Percentiles rank a stretch among this genome's conserved stretches.
Evolutionary conservation across 257 asterid genomes (phyloP).

Genomic region (Linaria vulgaris): DNA sequence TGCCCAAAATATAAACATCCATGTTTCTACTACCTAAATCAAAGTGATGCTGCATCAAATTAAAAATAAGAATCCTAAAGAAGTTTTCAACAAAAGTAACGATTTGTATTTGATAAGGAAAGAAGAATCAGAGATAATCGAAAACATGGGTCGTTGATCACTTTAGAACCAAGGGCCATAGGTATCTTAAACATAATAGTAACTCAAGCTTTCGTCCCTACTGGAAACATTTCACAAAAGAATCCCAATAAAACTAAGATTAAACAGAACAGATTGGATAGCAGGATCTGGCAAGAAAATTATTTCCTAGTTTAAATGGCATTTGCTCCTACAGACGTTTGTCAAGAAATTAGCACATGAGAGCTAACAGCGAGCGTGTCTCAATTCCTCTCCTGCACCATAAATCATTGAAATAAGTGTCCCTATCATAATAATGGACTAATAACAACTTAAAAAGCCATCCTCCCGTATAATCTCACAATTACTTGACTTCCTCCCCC

Average conservation of each 20-base stretch:
- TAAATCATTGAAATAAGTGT: not conserved
- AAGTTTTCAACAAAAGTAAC: conserved; percentile 10
- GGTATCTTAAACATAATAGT: not conserved
- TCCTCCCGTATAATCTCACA: no score
- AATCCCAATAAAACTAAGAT: not conserved
- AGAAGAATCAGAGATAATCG: not conserved
- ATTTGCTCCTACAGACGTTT: not conserved
- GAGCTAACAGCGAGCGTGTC: not conserved
- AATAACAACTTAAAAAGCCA: not conserved
- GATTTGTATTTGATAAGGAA: not conserved
- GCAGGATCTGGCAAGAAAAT: no score
- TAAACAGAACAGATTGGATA: not conserved
- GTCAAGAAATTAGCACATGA: conserved; percentile 8
- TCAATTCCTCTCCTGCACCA: not conserved
- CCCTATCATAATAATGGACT: not conserved
- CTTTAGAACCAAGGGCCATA: not conserved
- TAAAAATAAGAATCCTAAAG: not conserved
- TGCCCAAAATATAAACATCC: not conserved
- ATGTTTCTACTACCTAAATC: no score
- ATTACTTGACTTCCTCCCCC: not conserved
- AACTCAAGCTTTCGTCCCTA: not conserved
- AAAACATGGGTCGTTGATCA: conserved; percentile 1
- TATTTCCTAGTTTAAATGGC: not conserved
- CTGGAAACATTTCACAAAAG: not conserved
- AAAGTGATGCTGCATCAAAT: not conserved